Evolutionary conservation across 2,329 filamentous ascomycete species (phyloP).

Genomic region (Fusarium sp.): DNA sequence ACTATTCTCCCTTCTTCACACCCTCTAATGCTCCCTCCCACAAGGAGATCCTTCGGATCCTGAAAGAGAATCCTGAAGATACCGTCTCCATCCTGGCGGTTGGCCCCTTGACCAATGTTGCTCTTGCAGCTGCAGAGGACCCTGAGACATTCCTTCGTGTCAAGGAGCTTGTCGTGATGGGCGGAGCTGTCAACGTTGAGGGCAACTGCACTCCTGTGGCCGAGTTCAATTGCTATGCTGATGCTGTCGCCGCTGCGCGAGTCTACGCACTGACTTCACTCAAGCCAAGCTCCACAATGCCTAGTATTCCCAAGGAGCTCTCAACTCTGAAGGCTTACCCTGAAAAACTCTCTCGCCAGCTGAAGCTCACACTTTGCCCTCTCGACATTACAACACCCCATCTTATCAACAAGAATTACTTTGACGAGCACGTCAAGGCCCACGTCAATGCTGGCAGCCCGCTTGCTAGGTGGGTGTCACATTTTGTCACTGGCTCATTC

Average conservation of each 20-base stretch:
- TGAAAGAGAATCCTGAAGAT: constrained; percentile 83
- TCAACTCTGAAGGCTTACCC: constrained; percentile 73
- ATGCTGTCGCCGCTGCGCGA: constrained; percentile 81
- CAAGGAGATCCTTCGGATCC: constrained; percentile 88
- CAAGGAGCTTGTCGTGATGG: constrained; percentile 96
- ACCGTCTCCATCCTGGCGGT: constrained; percentile 92
- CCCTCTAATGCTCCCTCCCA: constrained; percentile 81
- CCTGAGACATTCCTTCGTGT: constrained; percentile 88
- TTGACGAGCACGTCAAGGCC: constrained; percentile 67
- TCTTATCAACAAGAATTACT: constrained; percentile 71
- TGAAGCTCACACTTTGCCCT: constrained; percentile 79
- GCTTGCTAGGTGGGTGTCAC: constrained; percentile 78
- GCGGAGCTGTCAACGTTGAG: constrained; percentile 81
- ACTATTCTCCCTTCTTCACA: constrained; percentile 74
- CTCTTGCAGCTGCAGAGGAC: constrained; percentile 88
- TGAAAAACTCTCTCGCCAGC: constrained; percentile 68
- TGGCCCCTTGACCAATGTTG: constrained; percentile 93
- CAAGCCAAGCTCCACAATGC: constrained; percentile 83
- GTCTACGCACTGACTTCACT: constrained; percentile 83
- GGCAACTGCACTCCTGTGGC: constrained; percentile 89
- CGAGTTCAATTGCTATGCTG: constrained; percentile 97
- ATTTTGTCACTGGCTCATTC: constrained; percentile 80
- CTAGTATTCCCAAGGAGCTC: constrained; percentile 69
- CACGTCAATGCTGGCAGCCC: constrained; percentile 74
- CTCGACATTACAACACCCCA: constrained; percentile 83